These are phyloP conservation scores for Colletotrichum tamarilloi DNA, from an alignment of 2,329 filamentous ascomycete genomes.

Conservation along the genomic window DNA sequence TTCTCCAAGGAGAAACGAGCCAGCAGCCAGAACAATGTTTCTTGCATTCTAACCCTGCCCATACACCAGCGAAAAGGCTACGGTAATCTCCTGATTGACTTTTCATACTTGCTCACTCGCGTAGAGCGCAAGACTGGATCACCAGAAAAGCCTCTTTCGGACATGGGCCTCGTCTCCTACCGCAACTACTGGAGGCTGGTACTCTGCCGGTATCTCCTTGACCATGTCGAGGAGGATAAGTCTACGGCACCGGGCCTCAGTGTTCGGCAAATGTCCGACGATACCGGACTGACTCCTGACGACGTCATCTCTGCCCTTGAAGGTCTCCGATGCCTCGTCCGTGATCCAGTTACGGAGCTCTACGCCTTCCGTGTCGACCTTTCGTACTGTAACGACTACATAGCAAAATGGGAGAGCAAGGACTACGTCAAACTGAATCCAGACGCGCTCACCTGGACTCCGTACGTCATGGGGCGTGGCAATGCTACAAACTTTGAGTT, in stretches of 20 bases:
- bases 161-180: constrained; percentile 98
- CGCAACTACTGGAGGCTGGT: constrained; percentile 96
- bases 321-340: constrained; percentile 86
- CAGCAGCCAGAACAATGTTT: constrained; percentile 96
- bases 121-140: constrained; percentile 95
- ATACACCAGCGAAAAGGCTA: constrained; percentile 98
- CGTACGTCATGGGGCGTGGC: constrained; percentile 93
- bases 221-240: constrained; percentile 57
- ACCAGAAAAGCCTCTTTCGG: constrained; percentile 95
- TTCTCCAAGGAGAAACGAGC: constrained; percentile 98
- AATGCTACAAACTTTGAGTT: constrained; percentile 87
- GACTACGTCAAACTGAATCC: constrained; percentile 87
- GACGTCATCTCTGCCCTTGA: constrained; percentile 96
- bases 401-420: constrained; percentile 89
- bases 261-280: constrained; percentile 79
- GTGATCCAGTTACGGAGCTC: constrained; percentile 86
- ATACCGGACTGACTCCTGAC: constrained; percentile 95
- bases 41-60: constrained; percentile 93
- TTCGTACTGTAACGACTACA: constrained; percentile 86
- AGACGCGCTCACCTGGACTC: constrained; percentile 89
- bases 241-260: constrained; percentile 59
- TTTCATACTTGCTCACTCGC: constrained; percentile 94
- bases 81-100: constrained; percentile 95
- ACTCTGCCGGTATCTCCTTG: constrained; percentile 84
- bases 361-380: constrained; percentile 92